A percentile compares a stretch with the other conserved stretches of the same genome.
phyloP scores from a whole-genome alignment of 805 yeast species.

The Yamadazyma tumulicola region DNA sequence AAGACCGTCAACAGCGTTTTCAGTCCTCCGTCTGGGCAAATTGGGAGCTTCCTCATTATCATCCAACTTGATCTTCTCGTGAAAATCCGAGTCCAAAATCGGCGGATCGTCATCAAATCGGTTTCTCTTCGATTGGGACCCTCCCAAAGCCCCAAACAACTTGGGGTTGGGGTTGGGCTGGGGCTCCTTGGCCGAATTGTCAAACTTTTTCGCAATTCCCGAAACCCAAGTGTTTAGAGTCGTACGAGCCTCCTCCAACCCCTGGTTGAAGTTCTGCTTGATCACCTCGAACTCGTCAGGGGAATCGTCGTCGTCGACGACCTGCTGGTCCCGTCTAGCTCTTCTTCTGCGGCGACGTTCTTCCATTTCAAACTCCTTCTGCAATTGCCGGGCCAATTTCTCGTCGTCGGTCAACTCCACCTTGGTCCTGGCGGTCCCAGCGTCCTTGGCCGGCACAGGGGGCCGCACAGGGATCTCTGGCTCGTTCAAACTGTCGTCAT shows the following conservation, averaged over 20 bases:
- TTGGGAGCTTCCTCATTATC: slow-evolving; percentile 24
- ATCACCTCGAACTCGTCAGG: slow-evolving; percentile 63
- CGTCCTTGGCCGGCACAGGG: slow-evolving; percentile 30
- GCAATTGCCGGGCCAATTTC: slow-evolving; percentile 73
- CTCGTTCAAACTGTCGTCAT: slow-evolving; percentile 62
- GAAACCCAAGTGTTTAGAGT: slow-evolving; percentile 78
- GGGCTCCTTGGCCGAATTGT: slow-evolving; percentile 4
- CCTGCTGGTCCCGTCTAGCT: slow-evolving; percentile 7
- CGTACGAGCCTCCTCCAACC: slow-evolving; percentile 75
- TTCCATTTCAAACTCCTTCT: slow-evolving; percentile 54
- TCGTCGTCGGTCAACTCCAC: slow-evolving; percentile 58
- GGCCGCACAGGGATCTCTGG: slow-evolving; percentile 38
- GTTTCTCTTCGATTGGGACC: slow-evolving; percentile 26
- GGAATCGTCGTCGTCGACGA: slow-evolving; percentile 19
- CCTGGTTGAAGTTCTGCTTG: slow-evolving; percentile 65
- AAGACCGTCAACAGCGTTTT: slow-evolving; percentile 2
- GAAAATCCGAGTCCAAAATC: slow-evolving; percentile 49
- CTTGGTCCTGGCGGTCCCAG: background rate
- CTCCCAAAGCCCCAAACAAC: slow-evolving; percentile 45
- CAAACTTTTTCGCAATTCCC: slow-evolving; percentile 55
- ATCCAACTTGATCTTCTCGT: slow-evolving; percentile 41
- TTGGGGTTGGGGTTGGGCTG: slow-evolving; percentile 14
- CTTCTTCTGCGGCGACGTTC: slow-evolving; percentile 33
- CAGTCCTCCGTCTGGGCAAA: slow-evolving; percentile 15
- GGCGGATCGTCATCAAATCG: slow-evolving; percentile 54